A percentile compares a stretch with the other conserved stretches of the same genome.
Conservation (phyloP, 805 yeast species). For the Zygotorulaspora chibaensis region DNA sequence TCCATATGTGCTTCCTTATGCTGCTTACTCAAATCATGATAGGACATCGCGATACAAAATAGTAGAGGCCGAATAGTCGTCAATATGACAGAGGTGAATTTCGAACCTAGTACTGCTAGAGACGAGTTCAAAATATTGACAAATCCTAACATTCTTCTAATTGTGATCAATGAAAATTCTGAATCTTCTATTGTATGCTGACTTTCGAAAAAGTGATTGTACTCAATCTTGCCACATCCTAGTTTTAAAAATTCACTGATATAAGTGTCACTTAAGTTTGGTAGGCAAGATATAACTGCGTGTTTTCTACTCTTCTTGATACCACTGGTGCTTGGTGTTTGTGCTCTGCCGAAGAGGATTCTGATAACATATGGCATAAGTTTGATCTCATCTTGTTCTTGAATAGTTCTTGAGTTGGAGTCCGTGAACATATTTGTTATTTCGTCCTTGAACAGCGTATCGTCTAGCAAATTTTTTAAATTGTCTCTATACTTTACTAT, state of each 20-base stretch:
- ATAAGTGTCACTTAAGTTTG: slow-evolving; percentile 49
- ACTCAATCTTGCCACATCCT: slow-evolving; percentile 53
- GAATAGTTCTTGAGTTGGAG: slow-evolving; percentile 50
- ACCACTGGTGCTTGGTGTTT: slow-evolving; percentile 61
- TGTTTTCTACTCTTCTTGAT: slow-evolving; percentile 66
- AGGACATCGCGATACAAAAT: slow-evolving; percentile 52
- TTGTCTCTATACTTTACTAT: slow-evolving; percentile 69
- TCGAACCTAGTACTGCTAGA: slow-evolving; percentile 49
- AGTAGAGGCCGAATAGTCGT: slow-evolving; percentile 54
- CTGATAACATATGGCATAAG: slow-evolving; percentile 73
- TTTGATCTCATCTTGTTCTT: slow-evolving; percentile 50
- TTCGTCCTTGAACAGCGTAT: slow-evolving; percentile 81
- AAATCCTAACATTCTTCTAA: slow-evolving; percentile 61
- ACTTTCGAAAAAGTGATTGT: slow-evolving; percentile 34
- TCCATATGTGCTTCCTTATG: slow-evolving; percentile 26
- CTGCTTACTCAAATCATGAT: slow-evolving; percentile 36
- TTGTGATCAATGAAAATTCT: slow-evolving; percentile 29
- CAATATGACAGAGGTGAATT: slow-evolving; percentile 45
- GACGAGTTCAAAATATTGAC: slow-evolving; percentile 39
- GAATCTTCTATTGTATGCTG: slow-evolving; percentile 20
- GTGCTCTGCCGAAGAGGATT: slow-evolving; percentile 83
- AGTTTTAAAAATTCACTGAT: slow-evolving; percentile 58
- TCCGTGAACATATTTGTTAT: slow-evolving; percentile 54
- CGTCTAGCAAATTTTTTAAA: slow-evolving; percentile 72
- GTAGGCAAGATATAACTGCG: slow-evolving; percentile 62